A percentile compares a stretch with the other conserved stretches of the same genome.
Evolutionary conservation across 371 early-diverging fungal genomes (phyloP).

Genomic region (Mortierella sp.): DNA sequence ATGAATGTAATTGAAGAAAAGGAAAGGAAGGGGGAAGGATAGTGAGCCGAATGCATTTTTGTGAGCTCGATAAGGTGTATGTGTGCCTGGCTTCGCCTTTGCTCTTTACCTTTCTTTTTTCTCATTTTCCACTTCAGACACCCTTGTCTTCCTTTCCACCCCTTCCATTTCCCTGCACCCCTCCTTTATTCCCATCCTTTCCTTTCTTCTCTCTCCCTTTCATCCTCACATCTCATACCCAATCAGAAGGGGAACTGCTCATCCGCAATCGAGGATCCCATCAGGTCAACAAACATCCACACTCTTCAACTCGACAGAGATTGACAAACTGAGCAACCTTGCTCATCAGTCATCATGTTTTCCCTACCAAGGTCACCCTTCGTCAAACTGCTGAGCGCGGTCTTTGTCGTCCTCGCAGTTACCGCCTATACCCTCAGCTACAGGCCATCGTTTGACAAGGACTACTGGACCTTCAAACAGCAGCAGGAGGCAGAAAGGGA

Average conservation of each 20-base stretch:
- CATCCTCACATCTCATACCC: neutral
- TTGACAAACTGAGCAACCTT: neutral
- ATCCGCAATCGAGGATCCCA: too few relatives aligned
- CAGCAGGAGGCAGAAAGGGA: constrained; percentile 17
- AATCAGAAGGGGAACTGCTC: too few relatives aligned
- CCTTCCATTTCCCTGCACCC: neutral
- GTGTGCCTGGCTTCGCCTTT: neutral
- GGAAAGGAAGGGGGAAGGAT: too few relatives aligned
- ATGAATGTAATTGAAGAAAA: too few relatives aligned
- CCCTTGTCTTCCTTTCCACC: constrained; percentile 1
- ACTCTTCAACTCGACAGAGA: neutral
- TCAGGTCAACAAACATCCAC: neutral
- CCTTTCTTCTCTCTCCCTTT: neutral
- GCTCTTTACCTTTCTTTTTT: constrained; percentile 21
- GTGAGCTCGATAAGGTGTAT: neutral
- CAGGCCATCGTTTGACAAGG: constrained; percentile 6
- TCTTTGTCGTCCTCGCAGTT: constrained; percentile 17
- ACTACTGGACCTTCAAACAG: constrained; percentile 30
- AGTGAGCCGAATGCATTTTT: neutral
- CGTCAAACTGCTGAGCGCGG: constrained; percentile 23
- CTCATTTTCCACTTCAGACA: neutral
- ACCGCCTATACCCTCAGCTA: constrained; percentile 16
- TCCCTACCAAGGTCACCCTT: constrained; percentile 41
- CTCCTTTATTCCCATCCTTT: neutral
- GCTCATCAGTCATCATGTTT: constrained; percentile 19